Evolutionary conservation across 1,284 basidiomycete species (phyloP).

Genomic region (Quambalaria eucalypti): DNA sequence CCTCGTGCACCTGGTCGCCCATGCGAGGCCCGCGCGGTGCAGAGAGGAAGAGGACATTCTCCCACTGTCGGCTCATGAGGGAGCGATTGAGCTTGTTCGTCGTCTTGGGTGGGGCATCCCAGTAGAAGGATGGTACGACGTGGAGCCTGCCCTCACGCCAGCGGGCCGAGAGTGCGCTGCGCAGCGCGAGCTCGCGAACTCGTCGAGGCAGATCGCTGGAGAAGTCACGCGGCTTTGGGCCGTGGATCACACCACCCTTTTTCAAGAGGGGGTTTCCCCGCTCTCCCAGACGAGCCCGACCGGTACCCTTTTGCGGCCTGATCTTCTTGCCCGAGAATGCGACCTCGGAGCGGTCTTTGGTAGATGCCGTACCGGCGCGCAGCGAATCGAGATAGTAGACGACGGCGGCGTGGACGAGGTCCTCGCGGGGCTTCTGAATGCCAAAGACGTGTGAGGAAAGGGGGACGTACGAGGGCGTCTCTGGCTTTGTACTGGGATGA

Average conservation of each 20-base stretch:
- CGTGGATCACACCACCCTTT: conserved; percentile 84
- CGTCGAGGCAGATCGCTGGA: conserved; percentile 80
- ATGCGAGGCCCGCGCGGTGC: conserved; percentile 33
- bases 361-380: conserved; percentile 79
- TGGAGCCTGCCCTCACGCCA: conserved; percentile 65
- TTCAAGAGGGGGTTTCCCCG: conserved; percentile 77
- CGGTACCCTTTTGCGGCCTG: conserved; percentile 82
- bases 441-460: conserved; percentile 76
- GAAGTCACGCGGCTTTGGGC: conserved; percentile 81
- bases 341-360: conserved; percentile 84
- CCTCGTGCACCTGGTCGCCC: too few species aligned
- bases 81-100: conserved; percentile 30
- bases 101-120: conserved; percentile 34
- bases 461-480: conserved; percentile 50
- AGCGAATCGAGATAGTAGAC: conserved; percentile 79
- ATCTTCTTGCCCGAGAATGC: conserved; percentile 79
- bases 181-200: conserved; percentile 84
- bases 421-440: conserved; percentile 69
- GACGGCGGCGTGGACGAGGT: conserved; percentile 87
- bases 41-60: conserved; percentile 38
- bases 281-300: conserved; percentile 80
- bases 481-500: conserved; percentile 5
- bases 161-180: conserved; percentile 73
- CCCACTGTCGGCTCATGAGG: conserved; percentile 33
- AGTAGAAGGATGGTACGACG: conserved; percentile 58